Base-by-base conservation (phyloP, 1,139 yeast genomes). In the Wickerhamomyces sp. region DNA sequence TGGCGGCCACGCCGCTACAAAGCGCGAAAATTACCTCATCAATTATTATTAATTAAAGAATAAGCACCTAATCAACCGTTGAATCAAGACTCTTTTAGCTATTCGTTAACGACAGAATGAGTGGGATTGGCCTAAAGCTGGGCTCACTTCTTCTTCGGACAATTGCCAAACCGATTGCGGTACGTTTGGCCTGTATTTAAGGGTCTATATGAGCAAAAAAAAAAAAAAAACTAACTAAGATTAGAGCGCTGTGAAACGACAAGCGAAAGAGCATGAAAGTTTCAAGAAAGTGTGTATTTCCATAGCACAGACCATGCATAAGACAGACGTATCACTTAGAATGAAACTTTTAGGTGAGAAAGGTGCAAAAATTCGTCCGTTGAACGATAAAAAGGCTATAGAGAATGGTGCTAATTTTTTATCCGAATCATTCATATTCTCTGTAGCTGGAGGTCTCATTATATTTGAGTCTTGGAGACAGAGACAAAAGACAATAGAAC, bases 361-460 rank as follows among this genome's bases (percentile, higher is more conserved):
- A 38, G 73, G 72, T 43, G 71, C 65, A 6, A 57, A 57, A 70
- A 76, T 88, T 10, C 72, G 95, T 40, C 96, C 96, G 0, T 72
- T 89, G 58, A 89, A 87, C 60, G 96, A 89, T 55, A 81, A 83
- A 27, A 83, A 81, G 59, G 96, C 96, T 38, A 78, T 89, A 39
- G 95, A 89, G 50, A 79, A 75, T 47, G 96, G 96, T 1, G 95
- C 96, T 40, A 84, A 76, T 41, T 80, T 88, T 59, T 66, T 89
- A 8, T 83, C 93, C 36, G 96, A 89, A 62, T 63, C 81, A 34
- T 84, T 89, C 58, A 81, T 89, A 34, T 89, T 89, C 69, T 37
- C 93, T 77, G 94, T 88, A 27, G 96, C 95, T 3, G 95, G 95
- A 7, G 75, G 84, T 1, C 71, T 86, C 44, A 82, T 89, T n/a